These are phyloP conservation scores for Penstemon barbatus DNA, from an alignment of 257 asterid species.

Conservation along the genomic window DNA sequence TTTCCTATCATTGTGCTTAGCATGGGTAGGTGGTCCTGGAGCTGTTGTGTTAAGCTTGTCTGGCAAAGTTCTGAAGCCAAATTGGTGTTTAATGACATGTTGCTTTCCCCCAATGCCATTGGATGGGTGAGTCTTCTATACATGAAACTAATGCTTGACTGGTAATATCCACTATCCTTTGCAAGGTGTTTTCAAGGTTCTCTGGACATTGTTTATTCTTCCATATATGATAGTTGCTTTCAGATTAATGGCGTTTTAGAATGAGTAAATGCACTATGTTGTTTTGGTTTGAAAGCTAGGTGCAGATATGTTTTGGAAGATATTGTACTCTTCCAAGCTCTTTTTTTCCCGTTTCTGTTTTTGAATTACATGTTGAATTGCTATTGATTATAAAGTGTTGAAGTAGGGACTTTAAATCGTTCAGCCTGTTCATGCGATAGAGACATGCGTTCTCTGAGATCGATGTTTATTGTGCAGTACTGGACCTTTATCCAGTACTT, in stretches of 20 bases:
- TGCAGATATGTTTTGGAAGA: conserved; percentile 14
- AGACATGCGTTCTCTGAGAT: not conserved
- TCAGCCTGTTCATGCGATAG: not conserved
- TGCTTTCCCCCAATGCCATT: conserved; percentile 85
- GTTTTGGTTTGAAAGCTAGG: conserved; percentile 20
- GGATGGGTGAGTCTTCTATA: conserved; percentile 76
- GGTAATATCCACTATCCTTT: conserved; percentile 6
- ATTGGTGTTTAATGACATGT: conserved; percentile 93
- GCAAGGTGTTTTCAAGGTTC: not conserved
- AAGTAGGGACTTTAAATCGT: conserved; percentile 15
- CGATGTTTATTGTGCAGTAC: not conserved
- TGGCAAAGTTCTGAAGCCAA: conserved; percentile 83
- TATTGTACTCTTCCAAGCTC: conserved; percentile 18
- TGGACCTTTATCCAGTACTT: conserved; percentile 7
- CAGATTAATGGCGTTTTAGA: conserved; percentile 3
- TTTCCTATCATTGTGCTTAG: conserved; percentile 94
- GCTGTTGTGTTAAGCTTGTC: conserved; percentile 88
- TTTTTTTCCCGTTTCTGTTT: conserved; percentile 2
- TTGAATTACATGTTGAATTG: conserved; percentile 5
- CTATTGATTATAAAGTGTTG: conserved; percentile 5
- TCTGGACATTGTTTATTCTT: conserved; percentile 6
- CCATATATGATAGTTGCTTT: conserved; percentile 1
- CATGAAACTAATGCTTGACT: conserved; percentile 12
- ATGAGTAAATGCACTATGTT: conserved; percentile 12
- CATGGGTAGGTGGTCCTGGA: conserved; percentile 99